phyloP scores from a whole-genome alignment of 2,329 filamentous ascomycete genomes.

The Trichoderma arundinaceum region DNA sequence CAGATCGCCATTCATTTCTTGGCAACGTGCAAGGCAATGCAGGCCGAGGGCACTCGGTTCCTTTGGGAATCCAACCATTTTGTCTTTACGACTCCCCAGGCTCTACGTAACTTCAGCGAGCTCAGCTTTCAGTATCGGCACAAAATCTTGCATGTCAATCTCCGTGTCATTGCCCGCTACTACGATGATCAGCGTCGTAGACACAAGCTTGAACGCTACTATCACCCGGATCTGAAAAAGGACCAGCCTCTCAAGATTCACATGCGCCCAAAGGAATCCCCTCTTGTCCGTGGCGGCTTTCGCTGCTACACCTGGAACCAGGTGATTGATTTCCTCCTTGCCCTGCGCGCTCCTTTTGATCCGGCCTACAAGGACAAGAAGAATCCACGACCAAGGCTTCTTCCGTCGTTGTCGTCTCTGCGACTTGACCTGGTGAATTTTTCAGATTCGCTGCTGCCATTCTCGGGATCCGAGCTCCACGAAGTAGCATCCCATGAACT shows the following conservation, averaged over 20 bases:
- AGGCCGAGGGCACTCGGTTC: slow-evolving; percentile 55
- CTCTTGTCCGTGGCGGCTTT: slow-evolving; percentile 57
- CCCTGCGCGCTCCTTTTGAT: slow-evolving; percentile 57
- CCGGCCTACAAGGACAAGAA: slow-evolving; percentile 47
- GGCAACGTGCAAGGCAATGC: slow-evolving; percentile 56
- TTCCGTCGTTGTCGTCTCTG: slow-evolving; percentile 54
- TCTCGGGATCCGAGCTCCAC: slow-evolving; percentile 55
- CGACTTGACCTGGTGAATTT: slow-evolving; percentile 64
- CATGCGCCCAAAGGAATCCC: slow-evolving; percentile 52
- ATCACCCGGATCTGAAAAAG: slow-evolving; percentile 52
- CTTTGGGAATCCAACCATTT: slow-evolving; percentile 61
- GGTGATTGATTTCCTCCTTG: slow-evolving; percentile 58
- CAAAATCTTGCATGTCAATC: slow-evolving; percentile 52
- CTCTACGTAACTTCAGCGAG: slow-evolving; percentile 56
- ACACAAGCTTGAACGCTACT: slow-evolving; percentile 50
- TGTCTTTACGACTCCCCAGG: slow-evolving; percentile 58
- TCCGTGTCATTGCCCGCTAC: slow-evolving; percentile 61
- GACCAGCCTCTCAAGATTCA: slow-evolving; percentile 51
- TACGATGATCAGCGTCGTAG: slow-evolving; percentile 57
- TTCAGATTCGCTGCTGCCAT: slow-evolving; percentile 52
- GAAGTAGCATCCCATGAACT: slow-evolving; percentile 60
- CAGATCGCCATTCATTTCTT: slow-evolving; percentile 61
- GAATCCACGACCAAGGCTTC: slow-evolving; percentile 49
- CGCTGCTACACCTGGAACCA: slow-evolving; percentile 62
- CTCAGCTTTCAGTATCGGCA: slow-evolving; percentile 51